Evolutionary conservation across 2,329 filamentous ascomycete genomes (phyloP).

Genomic region (Tolypocladium sp.): DNA sequence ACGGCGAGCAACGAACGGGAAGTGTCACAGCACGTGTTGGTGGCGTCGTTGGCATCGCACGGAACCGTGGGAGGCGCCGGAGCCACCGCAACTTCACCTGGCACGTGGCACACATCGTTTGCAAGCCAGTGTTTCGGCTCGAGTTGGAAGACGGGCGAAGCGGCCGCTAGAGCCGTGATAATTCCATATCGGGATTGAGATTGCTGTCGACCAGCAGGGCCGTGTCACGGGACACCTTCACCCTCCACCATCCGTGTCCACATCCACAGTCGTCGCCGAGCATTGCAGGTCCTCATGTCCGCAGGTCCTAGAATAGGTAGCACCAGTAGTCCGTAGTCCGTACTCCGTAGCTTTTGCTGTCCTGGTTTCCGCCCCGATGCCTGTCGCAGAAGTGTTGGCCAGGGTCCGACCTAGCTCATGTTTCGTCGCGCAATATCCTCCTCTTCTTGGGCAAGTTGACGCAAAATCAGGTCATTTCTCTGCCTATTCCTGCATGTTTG

Average conservation of each 20-base stretch:
- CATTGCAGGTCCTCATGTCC: not conserved
- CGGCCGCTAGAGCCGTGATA: not conserved
- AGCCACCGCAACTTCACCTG: too few species aligned
- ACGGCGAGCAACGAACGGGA: not conserved
- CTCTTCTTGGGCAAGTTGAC: not conserved
- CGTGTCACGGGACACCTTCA: not conserved
- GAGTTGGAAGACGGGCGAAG: not conserved
- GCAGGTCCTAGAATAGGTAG: not conserved
- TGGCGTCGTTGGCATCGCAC: not conserved
- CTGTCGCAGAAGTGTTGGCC: not conserved
- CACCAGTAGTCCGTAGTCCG: too few species aligned
- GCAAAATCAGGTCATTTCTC: not conserved
- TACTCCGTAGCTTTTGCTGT: not conserved
- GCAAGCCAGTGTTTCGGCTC: not conserved
- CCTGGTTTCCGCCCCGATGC: not conserved
- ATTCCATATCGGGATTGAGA: too few species aligned
- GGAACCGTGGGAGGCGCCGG: not conserved
- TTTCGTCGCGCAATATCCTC: not conserved
- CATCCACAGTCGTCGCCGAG: not conserved
- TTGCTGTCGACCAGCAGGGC: not conserved
- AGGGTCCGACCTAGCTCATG: not conserved
- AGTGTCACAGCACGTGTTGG: not conserved
- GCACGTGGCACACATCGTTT: not conserved
- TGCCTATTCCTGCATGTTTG: not conserved
- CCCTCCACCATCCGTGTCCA: not conserved